Base-by-base conservation (phyloP, 108 stramenopile species). In the Cyclotella atomus region DNA sequence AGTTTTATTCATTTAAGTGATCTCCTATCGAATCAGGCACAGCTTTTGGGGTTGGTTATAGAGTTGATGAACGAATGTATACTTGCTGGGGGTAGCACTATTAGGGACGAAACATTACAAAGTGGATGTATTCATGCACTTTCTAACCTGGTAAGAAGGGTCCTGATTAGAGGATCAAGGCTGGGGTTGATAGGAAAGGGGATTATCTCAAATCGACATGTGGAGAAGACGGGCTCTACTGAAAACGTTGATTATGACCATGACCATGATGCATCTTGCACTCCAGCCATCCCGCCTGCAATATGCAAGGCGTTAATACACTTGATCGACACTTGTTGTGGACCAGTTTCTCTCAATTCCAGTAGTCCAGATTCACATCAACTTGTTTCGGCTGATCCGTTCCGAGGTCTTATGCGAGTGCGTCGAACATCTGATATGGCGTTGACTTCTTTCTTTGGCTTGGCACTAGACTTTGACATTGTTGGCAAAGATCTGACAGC, bases 391-490 rank as follows among this genome's bases (percentile, higher is more conserved):
- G 15, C 63, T 74, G 35, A 84, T 89, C 68, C 81, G 54, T 66
- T 43, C 56, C 63, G 81, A 4, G 81, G 81, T 1, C 59, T 82
- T 25, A 45, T 83, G 25, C 33, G 82, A 61, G 49, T 83, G 2
- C 88, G 85, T 54, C 81, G 92, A 24, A 83, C 91, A 0, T 87
- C 88, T 6, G 95, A 95, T 78, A 41, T 91, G 0, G 90, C 95
- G 21, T 70, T 92, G 38, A 85, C 89, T 0, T 73, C 84, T 6
- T 43, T 95, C 20, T 92, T 93, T 84, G 91, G 89, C 9, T 73
- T 95, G 53, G 89, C 89, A 0, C 68, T 95, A 43, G 91, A 95
- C 60, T 85, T 90, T 72, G 90, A 93, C 65, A 55, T 95, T 23
- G 85, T 92, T 78, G 95, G 92, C 12, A 50, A 64, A 14, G 87